Evolutionary conservation across 1,284 basidiomycete species (phyloP), one percentile per base, ranked within the genome.

Genomic region (Austropuccinia psidii): DNA sequence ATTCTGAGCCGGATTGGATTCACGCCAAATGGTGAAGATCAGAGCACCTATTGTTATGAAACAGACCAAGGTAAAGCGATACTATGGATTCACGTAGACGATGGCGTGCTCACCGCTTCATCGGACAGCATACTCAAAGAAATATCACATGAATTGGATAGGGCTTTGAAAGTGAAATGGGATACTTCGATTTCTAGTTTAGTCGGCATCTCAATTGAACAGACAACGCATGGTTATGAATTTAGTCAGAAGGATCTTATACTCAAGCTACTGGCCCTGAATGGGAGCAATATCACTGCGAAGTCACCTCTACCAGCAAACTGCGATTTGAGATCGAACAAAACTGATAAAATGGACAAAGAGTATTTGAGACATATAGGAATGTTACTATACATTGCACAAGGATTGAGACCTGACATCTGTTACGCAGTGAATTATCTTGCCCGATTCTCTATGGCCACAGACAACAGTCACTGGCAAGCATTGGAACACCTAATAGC

Each of bases 11-110:
- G 4, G 0, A 4, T 64, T 1, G 61, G 61, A 6, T 45, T 64
- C 21, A 29, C 19, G 4, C 0, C 41, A 0, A 64, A 39, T 4
- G 39, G n/a, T 24, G 31, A 64, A 17, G 61, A 64, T 4, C 37
- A 43, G 27, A 27, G 24, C 0, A 15, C 39, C 6, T 64, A 64
- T 11, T 21, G 31, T 1, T 24, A 17, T 8, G 13, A 35, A 2
- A 1, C 17, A 2, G 15, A 29, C 49, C 15, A 35, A 17, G 2
- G 2, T 19, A 45, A 45, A n/a, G n/a, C n/a, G n/a, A n/a, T n/a
- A n/a, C n/a, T 52, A n/a, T 66, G 64, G 64, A 39, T 67, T 27
- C 65, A 67, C 19, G 24, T 52, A 5, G 33, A 66, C 17, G 47
- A 66, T 52, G 49, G 64, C 1, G n/a, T 66, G 6, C 5, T 66